Percentiles rank a stretch among this genome's conserved stretches.
phyloP scores from a whole-genome alignment of 1,139 yeast species.

The Magnusiomyces paraingens region DNA sequence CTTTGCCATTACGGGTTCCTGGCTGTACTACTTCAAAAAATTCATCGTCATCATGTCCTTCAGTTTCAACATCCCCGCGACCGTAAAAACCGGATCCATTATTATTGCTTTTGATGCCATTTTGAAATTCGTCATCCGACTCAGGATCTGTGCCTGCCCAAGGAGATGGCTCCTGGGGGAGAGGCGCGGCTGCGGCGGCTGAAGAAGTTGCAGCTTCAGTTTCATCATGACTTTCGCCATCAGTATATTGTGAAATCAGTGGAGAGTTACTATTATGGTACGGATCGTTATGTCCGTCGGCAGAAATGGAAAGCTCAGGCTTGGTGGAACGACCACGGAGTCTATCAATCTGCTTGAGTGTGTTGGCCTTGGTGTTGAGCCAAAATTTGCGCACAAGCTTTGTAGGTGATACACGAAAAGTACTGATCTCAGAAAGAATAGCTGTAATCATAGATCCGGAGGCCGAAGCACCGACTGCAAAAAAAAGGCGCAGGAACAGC shows the following conservation, averaged over 20 bases:
- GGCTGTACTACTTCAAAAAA: slow-evolving; percentile 15
- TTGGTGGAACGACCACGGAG: neutral
- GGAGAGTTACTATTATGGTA: neutral
- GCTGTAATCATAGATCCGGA: slow-evolving; percentile 43
- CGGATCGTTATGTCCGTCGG: neutral
- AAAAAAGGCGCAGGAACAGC: slow-evolving; percentile 46
- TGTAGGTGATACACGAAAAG: slow-evolving; percentile 29
- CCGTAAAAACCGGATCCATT: slow-evolving; percentile 5
- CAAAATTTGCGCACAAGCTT: slow-evolving; percentile 12
- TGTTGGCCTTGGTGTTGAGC: slow-evolving; percentile 11
- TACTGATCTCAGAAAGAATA: slow-evolving; percentile 48
- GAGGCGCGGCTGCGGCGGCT: neutral
- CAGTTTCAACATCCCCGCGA: slow-evolving; percentile 4
- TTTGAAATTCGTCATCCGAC: neutral
- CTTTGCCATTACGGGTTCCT: slow-evolving; percentile 41
- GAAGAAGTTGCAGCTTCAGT: neutral
- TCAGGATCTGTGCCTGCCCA: neutral
- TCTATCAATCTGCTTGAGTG: slow-evolving; percentile 12
- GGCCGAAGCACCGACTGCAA: slow-evolving; percentile 56
- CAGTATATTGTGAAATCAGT: neutral
- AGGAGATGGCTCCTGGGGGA: neutral
- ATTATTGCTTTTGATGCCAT: slow-evolving; percentile 2
- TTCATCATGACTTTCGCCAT: neutral
- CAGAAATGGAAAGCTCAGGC: neutral
- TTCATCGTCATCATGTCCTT: slow-evolving; percentile 10